Conservation (phyloP, 768 basidiomycete genomes). For the Macrocybe gigantea region DNA sequence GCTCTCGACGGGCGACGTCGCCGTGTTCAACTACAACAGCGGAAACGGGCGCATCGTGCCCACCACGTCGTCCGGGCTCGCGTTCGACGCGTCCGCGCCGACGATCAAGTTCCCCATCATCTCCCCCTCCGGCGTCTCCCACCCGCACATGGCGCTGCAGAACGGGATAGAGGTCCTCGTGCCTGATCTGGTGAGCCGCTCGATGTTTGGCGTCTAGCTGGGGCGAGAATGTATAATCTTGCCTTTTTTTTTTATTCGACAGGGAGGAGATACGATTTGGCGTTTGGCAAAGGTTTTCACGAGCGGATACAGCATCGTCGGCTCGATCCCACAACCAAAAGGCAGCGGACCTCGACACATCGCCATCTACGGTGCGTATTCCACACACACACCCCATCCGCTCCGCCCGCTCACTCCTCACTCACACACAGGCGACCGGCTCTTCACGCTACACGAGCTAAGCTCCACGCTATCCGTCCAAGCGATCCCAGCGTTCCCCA, state of each 20-base stretch:
- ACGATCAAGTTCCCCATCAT: slow-evolving; percentile 48
- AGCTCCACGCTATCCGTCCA: slow-evolving; percentile 55
- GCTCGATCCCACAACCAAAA: slow-evolving; percentile 31
- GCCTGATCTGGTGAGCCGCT: slow-evolving; percentile 45
- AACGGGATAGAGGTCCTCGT: slow-evolving; percentile 48
- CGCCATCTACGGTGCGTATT: slow-evolving; percentile 26
- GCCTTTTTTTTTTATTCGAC: neutral
- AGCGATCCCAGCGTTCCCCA: slow-evolving; percentile 43
- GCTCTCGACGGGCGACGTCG: slow-evolving; percentile 53
- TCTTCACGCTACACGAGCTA: slow-evolving; percentile 53
- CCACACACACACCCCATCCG: neutral
- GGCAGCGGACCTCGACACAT: slow-evolving; percentile 63
- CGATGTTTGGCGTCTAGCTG: neutral
- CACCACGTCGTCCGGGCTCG: slow-evolving; percentile 29
- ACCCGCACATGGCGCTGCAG: slow-evolving; percentile 60
- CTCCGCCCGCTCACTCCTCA: neutral
- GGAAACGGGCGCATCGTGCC: slow-evolving; percentile 52
- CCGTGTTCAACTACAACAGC: slow-evolving; percentile 50
- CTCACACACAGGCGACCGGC: slow-evolving; percentile 31
- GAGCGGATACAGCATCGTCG: slow-evolving; percentile 46
- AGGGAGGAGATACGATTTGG: slow-evolving; percentile 66
- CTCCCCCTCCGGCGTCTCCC: slow-evolving; percentile 34
- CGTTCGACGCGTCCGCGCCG: slow-evolving; percentile 28
- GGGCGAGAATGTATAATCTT: neutral
- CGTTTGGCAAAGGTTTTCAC: slow-evolving; percentile 40